phyloP scores from a whole-genome alignment of 441 rosid species.

The Pelargonium cotyledonis region DNA sequence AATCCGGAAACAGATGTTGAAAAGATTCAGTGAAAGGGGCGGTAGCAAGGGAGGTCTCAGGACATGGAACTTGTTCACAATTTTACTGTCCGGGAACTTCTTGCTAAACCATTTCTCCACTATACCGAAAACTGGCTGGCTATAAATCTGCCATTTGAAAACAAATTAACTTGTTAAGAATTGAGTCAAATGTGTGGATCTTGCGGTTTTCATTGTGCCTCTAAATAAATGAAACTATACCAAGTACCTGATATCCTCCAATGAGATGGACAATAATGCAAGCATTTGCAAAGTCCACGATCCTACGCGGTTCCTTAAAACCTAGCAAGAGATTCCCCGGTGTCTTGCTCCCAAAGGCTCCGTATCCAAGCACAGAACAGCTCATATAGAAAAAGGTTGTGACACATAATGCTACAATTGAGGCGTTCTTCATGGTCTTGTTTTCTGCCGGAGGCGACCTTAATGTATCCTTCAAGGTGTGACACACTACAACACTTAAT shows the following conservation, averaged over 20 bases:
- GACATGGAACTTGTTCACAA: too few relatives aligned
- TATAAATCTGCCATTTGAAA: neutral
- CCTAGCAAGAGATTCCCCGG: neutral
- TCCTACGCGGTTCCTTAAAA: neutral
- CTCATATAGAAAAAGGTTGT: neutral
- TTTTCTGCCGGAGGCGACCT: conserved; percentile 8
- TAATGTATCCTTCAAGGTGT: neutral
- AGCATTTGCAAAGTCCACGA: neutral
- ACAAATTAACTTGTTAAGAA: neutral
- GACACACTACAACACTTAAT: too few relatives aligned
- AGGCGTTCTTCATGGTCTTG: conserved; percentile 7
- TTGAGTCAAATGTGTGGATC: neutral
- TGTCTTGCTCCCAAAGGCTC: neutral
- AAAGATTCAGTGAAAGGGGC: too few relatives aligned
- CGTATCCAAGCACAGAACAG: neutral
- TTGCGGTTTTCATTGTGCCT: too few relatives aligned
- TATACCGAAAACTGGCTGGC: neutral
- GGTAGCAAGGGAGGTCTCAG: too few relatives aligned
- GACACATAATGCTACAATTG: neutral
- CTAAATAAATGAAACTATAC: too few relatives aligned
- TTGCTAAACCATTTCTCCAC: neutral
- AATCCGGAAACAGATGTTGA: neutral
- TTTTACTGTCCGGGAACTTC: neutral
- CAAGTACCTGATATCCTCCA: neutral
- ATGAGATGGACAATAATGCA: neutral